phyloP scores from a whole-genome alignment of 2,329 filamentous ascomycete species.

The Monilinia fructigena region DNA sequence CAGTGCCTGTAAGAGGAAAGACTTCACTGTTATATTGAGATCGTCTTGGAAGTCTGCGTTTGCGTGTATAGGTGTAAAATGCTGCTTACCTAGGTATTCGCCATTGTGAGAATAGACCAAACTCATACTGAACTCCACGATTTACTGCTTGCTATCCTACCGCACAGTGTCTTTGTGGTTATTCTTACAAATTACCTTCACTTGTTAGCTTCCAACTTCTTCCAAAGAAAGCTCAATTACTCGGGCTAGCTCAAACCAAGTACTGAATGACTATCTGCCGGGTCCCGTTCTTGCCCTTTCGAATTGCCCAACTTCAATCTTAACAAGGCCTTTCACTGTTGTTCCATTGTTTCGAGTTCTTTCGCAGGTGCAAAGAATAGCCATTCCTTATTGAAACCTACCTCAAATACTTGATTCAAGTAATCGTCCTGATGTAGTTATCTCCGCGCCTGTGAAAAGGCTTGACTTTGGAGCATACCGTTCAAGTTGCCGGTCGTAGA shows the following conservation, averaged over 20 bases:
- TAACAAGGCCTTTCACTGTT: neutral
- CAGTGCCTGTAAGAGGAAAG: neutral
- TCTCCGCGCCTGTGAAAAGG: neutral
- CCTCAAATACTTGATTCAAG: neutral
- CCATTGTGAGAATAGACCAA: neutral
- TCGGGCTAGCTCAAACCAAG: neutral
- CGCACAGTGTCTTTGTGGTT: neutral
- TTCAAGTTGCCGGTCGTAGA: neutral
- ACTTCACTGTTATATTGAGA: no score
- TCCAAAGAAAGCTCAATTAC: neutral
- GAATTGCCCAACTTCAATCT: neutral
- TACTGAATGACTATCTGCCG: neutral
- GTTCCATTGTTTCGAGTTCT: neutral
- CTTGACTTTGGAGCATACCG: neutral
- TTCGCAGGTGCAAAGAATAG: neutral
- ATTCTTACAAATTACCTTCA: neutral
- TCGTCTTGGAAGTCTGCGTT: neutral
- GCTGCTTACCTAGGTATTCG: neutral
- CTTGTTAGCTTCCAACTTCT: neutral
- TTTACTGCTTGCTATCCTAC: neutral
- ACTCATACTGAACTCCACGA: neutral
- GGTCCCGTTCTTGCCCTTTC: neutral
- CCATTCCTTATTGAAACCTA: no score
- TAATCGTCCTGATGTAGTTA: neutral
- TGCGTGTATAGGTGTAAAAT: neutral